Conservation (phyloP, 768 basidiomycete genomes). For the Auriculariales sp. region DNA sequence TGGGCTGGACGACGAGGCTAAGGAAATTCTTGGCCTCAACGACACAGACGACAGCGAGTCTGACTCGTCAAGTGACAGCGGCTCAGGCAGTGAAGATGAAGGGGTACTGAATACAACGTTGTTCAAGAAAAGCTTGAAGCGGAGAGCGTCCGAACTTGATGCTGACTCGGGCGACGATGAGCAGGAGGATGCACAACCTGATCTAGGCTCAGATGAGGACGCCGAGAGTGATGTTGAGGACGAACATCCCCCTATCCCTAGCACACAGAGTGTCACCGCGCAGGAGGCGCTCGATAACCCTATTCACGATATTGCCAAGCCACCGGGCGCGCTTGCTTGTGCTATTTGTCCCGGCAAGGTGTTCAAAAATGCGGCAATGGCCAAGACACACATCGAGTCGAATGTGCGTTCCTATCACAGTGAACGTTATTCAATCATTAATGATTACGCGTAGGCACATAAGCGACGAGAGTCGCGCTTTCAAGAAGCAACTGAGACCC, state of each 20-base stretch:
- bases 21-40: conserved; percentile 47
- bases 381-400: conserved; percentile 41
- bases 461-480: conserved; percentile 5
- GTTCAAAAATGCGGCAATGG: conserved; percentile 46
- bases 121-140: no score
- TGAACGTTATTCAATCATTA: neutral
- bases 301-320: conserved; percentile 40
- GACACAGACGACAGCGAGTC: conserved; percentile 66
- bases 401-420: conserved; percentile 22
- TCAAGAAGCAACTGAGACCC: neutral
- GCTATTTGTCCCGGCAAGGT: conserved; percentile 57
- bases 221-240: conserved; percentile 11
- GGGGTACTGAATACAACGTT: no score
- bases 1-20: conserved; percentile 48
- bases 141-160: neutral
- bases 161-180: conserved; percentile 19
- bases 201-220: conserved; percentile 8
- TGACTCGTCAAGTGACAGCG: conserved; percentile 31
- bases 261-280: conserved; percentile 27
- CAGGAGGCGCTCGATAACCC: conserved; percentile 48
- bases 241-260: neutral
- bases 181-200: conserved; percentile 11
- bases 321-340: conserved; percentile 44
- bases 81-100: conserved; percentile 7
- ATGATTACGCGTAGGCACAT: conserved; percentile 1